Base-by-base conservation (phyloP, 306 rosid genomes). In the cucumber (Cucumis sativus) region DNA sequence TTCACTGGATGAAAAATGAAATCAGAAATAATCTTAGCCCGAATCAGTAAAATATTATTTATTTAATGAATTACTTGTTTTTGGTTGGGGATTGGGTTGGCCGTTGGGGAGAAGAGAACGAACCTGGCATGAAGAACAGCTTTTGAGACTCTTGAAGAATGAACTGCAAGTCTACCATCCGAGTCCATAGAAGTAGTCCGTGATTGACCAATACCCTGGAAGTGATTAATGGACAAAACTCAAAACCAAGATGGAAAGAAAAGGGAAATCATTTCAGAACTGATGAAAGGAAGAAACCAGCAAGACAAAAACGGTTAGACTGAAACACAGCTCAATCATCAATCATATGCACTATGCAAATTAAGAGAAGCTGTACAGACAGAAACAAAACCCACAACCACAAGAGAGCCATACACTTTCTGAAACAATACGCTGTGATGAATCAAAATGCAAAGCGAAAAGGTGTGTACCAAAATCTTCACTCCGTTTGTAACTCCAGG, bases 121-220 rank as follows among this genome's bases (percentile, higher is more conserved):
- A 67, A 93, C 99, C 97, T 89, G 84, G 86, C 86, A 83, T 83
- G 90, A 41, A 86, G 85, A 84, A 70, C 78, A 70, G 82, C 88
- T 85, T 84, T 96, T 85, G 89, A 87, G 71, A 83, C 83, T 89
- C 99, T 86, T 58, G 93, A 90, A n/a, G 99, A 96, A 89, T 92
- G 97, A 83, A 87, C 76, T n/a, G 96, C 83, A 79, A 92, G 91
- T 83, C 91, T 89, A 74, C 90, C 84, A 76, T 96, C 97, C 43
- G 97, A 88, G 83, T 92, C 96, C 91, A 96, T 59, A 77, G 93
- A 78, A 78, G 59, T 83, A 77, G 80, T 86, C 80, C 87, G 87
- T 64, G 87, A 86, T 79, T 91, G 93, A 74, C 91, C 93, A 70
- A 86, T 78, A 76, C 88, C 90, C 99, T 96, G 88, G 79, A 74